phyloP scores from a whole-genome alignment of 164 flowering plant species.

The Tetrastigma voinierianum region DNA sequence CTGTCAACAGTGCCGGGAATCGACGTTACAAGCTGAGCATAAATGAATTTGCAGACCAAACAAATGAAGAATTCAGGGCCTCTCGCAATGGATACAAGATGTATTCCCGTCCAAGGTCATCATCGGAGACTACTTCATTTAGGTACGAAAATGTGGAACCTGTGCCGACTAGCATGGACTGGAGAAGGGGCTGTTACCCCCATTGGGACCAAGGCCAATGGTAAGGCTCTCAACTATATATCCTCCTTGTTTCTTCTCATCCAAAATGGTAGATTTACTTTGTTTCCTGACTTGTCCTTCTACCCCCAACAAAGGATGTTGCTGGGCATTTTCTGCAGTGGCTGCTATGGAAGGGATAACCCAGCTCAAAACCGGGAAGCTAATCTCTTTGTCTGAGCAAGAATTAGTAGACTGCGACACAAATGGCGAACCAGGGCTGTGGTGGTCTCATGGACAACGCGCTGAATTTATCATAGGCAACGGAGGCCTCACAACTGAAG shows the following conservation, averaged over 20 bases:
- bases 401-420: conserved; percentile 22
- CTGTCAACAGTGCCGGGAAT: too few relatives aligned
- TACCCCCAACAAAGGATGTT: conserved; percentile 8
- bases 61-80: conserved; percentile 15
- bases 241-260: too few relatives aligned
- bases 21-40: not conserved
- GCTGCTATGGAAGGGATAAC: conserved; percentile 27
- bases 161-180: conserved; percentile 4
- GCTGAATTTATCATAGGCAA: conserved; percentile 17
- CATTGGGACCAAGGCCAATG: conserved; percentile 7
- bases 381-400: conserved; percentile 22
- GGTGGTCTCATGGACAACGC: conserved; percentile 21
- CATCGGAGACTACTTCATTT: not conserved
- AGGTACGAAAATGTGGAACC: conserved; percentile 12
- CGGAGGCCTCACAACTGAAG: conserved; percentile 16
- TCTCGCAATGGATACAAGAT: conserved; percentile 6
- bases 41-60: conserved; percentile 14
- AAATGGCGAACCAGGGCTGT: conserved; percentile 11
- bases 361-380: conserved; percentile 14
- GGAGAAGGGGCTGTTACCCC: conserved; percentile 8
- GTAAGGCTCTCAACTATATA: not conserved
- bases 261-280: too few relatives aligned
- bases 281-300: too few relatives aligned
- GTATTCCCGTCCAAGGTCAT: not conserved
- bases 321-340: conserved; percentile 32